Evolutionary conservation across 495 filamentous ascomycete genomes (phyloP), one percentile per base, ranked within the genome.

Genomic region (Hyaloscypha bicolor): DNA sequence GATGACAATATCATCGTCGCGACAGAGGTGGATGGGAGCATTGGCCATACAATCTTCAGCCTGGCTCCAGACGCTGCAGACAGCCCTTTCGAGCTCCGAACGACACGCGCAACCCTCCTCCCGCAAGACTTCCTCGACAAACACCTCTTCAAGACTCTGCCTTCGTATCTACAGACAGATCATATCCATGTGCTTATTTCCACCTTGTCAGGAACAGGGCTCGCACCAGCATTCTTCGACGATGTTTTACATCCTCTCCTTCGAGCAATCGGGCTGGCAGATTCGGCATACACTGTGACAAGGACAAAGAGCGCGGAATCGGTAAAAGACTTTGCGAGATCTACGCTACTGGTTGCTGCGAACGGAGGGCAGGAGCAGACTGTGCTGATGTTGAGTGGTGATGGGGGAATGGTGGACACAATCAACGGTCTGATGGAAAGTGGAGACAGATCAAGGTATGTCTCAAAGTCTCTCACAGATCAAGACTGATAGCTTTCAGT

Each of bases 361-460:
- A 77, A 81, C 56, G 64, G 77, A 53, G 80, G 84, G 9, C 64
- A 77, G 1, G 65, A 71, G 9, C 84, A 87, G 71, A 90, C 87
- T 0, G 78, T 97, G 22, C 73, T 97, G 33, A 81, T 97, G 9
- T 82, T 98, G 0, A 91, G 90, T 35, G 94, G 94, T 3, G 94
- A 98, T 76, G 94, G 94, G 4, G 94, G 91, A 2, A 70, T 96
- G 0, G 79, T 90, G 8, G 93, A 98, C 68, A 76, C 92, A 0
- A 74, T 97, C 64, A 96, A 97, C 73, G 77, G 76, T 0, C 79
- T 91, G 19, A 79, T 70, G 55, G 71, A 70, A n/a, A 61, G 30
- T 37, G 56, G 53, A 16, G 14, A 55, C 0, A 42, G 31, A 14
- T 60, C 69, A 60, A 63, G 52, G 73, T 75, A 69, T 53, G 35